phyloP scores from a whole-genome alignment of 1,284 basidiomycete genomes.

The Pisolithus thermaeus region DNA sequence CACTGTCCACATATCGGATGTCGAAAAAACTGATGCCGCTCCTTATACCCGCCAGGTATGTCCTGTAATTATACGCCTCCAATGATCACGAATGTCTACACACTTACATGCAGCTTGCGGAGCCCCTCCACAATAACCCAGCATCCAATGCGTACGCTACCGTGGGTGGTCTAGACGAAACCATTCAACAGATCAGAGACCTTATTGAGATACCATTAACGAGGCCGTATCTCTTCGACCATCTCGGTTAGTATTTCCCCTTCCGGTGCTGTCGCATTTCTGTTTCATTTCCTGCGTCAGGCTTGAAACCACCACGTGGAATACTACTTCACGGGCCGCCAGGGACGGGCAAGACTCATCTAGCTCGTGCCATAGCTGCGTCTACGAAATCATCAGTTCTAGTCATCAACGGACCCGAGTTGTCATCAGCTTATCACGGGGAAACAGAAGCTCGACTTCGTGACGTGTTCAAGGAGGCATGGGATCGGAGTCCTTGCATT shows the following conservation, averaged over 20 bases:
- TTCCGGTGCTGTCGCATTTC: constrained; percentile 6
- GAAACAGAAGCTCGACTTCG: constrained; percentile 92
- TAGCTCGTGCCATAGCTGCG: constrained; percentile 84
- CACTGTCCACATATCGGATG: constrained; percentile 42
- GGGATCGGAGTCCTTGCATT: constrained; percentile 80
- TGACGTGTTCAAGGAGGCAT: constrained; percentile 85
- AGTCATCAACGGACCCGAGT: constrained; percentile 91
- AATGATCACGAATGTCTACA: constrained; percentile 12
- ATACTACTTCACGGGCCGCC: constrained; percentile 90
- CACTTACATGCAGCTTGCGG: constrained; percentile 34
- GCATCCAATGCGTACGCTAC: constrained; percentile 55
- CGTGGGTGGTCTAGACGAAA: constrained; percentile 85
- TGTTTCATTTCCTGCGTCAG: constrained; percentile 32
- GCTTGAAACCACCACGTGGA: constrained; percentile 84
- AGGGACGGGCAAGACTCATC: constrained; percentile 92
- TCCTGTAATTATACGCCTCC: constrained; percentile 4
- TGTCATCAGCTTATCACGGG: constrained; percentile 92
- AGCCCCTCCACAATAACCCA: constrained; percentile 38
- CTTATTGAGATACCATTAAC: constrained; percentile 94
- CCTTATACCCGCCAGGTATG: constrained; percentile 29
- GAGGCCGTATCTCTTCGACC: constrained; percentile 83
- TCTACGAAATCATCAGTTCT: constrained; percentile 78
- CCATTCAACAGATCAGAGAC: constrained; percentile 86
- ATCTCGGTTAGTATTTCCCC: constrained; percentile 60
- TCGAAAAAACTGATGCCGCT: constrained; percentile 15